Conservation (phyloP, 2,329 filamentous ascomycete species). For the Sarocladium oryzae region DNA sequence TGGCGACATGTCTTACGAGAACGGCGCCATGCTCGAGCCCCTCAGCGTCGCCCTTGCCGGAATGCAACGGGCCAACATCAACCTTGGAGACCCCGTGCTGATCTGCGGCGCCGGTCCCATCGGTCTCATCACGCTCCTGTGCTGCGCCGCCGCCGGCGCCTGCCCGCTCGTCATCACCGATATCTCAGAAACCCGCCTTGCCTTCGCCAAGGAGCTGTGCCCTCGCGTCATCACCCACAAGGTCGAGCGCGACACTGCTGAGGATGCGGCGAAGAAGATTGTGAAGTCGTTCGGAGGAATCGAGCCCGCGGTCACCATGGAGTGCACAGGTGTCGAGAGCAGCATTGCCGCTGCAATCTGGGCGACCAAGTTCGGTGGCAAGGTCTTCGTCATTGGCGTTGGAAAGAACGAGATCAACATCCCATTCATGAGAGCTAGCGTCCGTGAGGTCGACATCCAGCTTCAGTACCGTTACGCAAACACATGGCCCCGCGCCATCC, state of each 20-base stretch:
- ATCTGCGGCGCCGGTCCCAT: conserved; percentile 94
- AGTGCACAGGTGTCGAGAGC: conserved; percentile 93
- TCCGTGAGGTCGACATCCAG: conserved; percentile 87
- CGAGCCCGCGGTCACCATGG: conserved; percentile 75
- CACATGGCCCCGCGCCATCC: conserved; percentile 91
- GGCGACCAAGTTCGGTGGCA: conserved; percentile 88
- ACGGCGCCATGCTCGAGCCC: conserved; percentile 86
- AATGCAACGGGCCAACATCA: conserved; percentile 73
- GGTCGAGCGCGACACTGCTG: conserved; percentile 59
- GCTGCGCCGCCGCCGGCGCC: conserved; percentile 78
- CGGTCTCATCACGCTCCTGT: conserved; percentile 81
- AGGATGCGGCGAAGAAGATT: conserved; percentile 68
- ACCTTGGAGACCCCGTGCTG: conserved; percentile 78
- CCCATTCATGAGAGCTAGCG: conserved; percentile 89
- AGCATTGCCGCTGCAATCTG: conserved; percentile 82
- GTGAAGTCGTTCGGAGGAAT: conserved; percentile 63
- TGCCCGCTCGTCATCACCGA: conserved; percentile 91
- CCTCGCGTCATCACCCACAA: conserved; percentile 76
- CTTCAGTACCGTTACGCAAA: conserved; percentile 97
- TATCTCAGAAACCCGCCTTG: conserved; percentile 78
- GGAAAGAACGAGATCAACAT: conserved; percentile 94
- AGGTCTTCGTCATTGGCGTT: conserved; percentile 94
- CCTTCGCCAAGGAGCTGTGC: conserved; percentile 77
- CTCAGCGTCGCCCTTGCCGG: conserved; percentile 83
- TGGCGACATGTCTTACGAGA: conserved; percentile 82